Evolutionary conservation across 441 rosid species (phyloP), one percentile per base, ranked within the genome.

Genomic region (Gossypium aridum): DNA sequence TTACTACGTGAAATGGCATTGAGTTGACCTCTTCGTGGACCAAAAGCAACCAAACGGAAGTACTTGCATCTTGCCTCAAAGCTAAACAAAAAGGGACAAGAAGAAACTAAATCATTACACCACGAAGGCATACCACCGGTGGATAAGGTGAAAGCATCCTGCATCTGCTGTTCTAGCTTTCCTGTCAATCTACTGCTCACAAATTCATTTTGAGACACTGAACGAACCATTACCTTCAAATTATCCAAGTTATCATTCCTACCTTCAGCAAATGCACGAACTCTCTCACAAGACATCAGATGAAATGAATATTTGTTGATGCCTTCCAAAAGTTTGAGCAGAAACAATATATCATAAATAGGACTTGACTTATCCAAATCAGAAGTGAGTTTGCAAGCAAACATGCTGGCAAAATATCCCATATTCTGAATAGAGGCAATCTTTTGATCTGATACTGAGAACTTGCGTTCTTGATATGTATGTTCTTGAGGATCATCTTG

Each of bases 141-240:
- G 2, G 95, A 91, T 74, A 89, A 75, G 71, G 92, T 92, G 76
- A 93, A 84, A 19, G 89, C 71, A 83, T 92, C 98, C 51, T 89
- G 88, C 89, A 96, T 86, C 84, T 93, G 98, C 83, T 91, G 98
- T 83, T 93, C 98, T 77, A 96, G 83, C 81, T 96, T 96, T 84
- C 94, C 98, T 16, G 98, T 91, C 84, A 96, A 87, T 85, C 90
- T 96, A 84, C 80, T 80, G 85, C 85, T 92, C 77, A 92, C 91
- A 83, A 93, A 94, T 73, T 87, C 96, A 75, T 81, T 79, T 76
- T 92, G 89, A 60, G 87, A 83, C 64, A 91, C 84, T 31, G 89
- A 86, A 76, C 65, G 79, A 80, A 81, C 81, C 22, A 43, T 75
- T 39, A 89, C 91, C 83, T 76, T 88, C 75, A 93, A 79, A 83